Evolutionary conservation across 176 grass and related monocot genomes (phyloP).

Genomic region (Saccharum spontaneum): DNA sequence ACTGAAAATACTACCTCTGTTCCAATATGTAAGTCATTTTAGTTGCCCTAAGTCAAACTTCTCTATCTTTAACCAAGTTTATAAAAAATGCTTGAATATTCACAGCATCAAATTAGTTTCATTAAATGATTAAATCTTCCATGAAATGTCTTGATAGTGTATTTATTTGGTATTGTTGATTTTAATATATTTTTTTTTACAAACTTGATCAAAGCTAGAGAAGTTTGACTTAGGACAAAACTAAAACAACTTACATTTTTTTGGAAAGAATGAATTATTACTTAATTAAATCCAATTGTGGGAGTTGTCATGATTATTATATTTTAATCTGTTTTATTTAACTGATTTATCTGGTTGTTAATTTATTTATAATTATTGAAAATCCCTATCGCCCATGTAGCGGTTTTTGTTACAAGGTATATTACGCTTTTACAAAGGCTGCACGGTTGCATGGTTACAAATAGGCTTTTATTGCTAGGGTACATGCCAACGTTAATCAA

Average conservation of each 20-base stretch:
- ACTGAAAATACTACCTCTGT: not conserved
- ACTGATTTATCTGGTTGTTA: not conserved
- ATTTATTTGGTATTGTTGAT: not conserved
- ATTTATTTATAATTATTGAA: conserved; percentile 16
- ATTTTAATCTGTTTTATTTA: conserved; percentile 2
- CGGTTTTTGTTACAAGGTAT: conserved; percentile 6
- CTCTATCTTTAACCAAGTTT: not conserved
- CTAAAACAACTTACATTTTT: not conserved
- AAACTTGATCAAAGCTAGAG: not conserved
- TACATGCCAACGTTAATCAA: not conserved
- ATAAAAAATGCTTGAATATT: not conserved
- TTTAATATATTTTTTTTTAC: not conserved
- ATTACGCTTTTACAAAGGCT: conserved; percentile 7
- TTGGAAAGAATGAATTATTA: not conserved
- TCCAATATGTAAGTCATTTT: not conserved
- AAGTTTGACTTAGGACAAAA: not conserved
- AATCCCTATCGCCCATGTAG: not conserved
- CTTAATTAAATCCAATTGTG: not conserved
- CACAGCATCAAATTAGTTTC: not conserved
- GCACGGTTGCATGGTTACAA: not conserved
- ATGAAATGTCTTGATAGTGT: not conserved
- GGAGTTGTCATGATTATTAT: not conserved
- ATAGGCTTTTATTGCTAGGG: conserved; percentile 11
- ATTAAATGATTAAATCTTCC: not conserved
- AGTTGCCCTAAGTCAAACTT: not conserved